Evolutionary conservation across 179 eudicot genomes (phyloP).

Genomic region (Drosera spatulata): DNA sequence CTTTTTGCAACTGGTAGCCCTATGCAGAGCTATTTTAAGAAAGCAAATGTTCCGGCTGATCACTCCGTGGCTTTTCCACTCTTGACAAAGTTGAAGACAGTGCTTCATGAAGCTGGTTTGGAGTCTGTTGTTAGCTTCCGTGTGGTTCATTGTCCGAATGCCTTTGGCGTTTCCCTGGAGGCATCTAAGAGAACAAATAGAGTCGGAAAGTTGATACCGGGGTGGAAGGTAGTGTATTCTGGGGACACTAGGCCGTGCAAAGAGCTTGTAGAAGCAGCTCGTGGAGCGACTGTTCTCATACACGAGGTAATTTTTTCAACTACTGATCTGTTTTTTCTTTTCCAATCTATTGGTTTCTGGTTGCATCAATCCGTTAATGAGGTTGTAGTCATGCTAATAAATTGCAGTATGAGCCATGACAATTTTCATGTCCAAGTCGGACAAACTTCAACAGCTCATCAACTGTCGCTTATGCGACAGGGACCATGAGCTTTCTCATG

Average conservation of each 20-base stretch:
- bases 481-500: no score
- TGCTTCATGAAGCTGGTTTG: conserved; percentile 59
- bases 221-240: conserved; percentile 95
- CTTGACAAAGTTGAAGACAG: conserved; percentile 31
- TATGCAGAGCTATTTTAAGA: conserved; percentile 71
- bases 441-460: no score
- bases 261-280: conserved; percentile 54
- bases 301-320: conserved; percentile 55
- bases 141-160: conserved; percentile 87
- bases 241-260: conserved; percentile 93
- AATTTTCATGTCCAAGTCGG: no score
- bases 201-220: conserved; percentile 51
- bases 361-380: no score
- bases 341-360: no score
- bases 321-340: not conserved
- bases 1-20: conserved; percentile 60
- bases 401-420: no score
- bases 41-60: conserved; percentile 39
- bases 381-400: no score
- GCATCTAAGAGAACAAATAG: conserved; percentile 48
- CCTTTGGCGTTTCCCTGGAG: conserved; percentile 58
- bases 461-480: no score
- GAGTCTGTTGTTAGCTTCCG: conserved; percentile 68
- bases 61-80: conserved; percentile 22
- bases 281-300: conserved; percentile 81